A percentile compares a stretch with the other conserved stretches of the same genome.
Conservation (phyloP, 1,284 basidiomycete genomes). For the Marasmius tenuissimus region DNA sequence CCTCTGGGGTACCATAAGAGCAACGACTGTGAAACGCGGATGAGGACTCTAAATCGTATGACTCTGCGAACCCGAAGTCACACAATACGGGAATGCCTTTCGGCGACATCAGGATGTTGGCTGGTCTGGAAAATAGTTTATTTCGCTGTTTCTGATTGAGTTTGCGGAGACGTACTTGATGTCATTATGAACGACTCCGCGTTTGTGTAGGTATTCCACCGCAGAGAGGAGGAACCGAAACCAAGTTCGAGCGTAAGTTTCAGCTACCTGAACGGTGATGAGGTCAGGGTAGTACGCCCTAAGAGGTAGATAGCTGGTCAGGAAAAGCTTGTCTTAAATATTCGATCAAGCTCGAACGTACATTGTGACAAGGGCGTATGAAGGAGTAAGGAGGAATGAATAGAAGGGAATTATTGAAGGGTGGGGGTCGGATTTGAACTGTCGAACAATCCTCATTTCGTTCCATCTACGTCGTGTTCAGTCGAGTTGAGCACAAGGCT, state of each 20-base stretch:
- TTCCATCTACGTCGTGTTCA: constrained; percentile 64
- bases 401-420: constrained; percentile 90
- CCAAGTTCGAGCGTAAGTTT: constrained; percentile 77
- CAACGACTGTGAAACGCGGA: constrained; percentile 82
- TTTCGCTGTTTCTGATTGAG: constrained; percentile 1
- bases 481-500: constrained; percentile 13
- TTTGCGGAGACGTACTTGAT: constrained; percentile 69
- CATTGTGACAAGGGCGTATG: constrained; percentile 87
- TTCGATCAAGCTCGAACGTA: constrained; percentile 35
- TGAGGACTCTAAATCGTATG: constrained; percentile 58
- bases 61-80: constrained; percentile 91
- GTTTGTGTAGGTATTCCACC: constrained; percentile 83
- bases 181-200: constrained; percentile 91
- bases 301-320: constrained; percentile 3
- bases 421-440: constrained; percentile 80
- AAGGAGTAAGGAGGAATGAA: constrained; percentile 89
- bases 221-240: constrained; percentile 85
- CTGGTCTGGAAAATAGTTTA: constrained; percentile 53
- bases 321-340: background rate
- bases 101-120: constrained; percentile 81
- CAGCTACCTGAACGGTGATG: constrained; percentile 82
- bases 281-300: constrained; percentile 78
- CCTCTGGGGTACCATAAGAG: constrained; percentile 89
- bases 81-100: constrained; percentile 81
- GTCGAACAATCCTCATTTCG: constrained; percentile 90